Evolutionary conservation across 2,329 filamentous ascomycete genomes (phyloP).

Genomic region (Fusarium vanettenii): DNA sequence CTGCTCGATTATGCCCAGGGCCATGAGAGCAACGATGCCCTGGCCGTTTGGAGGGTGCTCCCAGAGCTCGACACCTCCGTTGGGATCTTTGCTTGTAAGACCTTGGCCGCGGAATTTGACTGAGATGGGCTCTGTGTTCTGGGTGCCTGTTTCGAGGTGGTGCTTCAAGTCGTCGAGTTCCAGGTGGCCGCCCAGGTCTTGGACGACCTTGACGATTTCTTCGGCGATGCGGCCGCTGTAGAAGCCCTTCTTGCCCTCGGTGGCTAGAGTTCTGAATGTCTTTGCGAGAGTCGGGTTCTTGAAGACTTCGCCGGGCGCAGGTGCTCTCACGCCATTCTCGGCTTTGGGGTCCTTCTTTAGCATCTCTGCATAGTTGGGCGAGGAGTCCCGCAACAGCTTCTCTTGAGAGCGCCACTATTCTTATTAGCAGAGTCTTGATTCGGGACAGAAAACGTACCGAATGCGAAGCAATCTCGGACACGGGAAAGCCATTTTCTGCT

Average conservation of each 20-base stretch:
- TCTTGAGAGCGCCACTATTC: slow-evolving; percentile 80
- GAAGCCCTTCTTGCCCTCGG: slow-evolving; percentile 89
- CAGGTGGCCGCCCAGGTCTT: slow-evolving; percentile 80
- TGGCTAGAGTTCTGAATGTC: slow-evolving; percentile 83
- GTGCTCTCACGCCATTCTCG: slow-evolving; percentile 77
- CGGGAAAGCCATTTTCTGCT: slow-evolving; percentile 89
- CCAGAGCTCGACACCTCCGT: slow-evolving; percentile 82
- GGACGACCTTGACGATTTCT: slow-evolving; percentile 81
- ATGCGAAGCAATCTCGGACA: slow-evolving; percentile 80
- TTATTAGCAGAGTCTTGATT: background rate
- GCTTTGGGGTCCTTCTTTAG: slow-evolving; percentile 80
- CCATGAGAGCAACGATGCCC: slow-evolving; percentile 94
- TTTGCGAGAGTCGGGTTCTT: slow-evolving; percentile 83
- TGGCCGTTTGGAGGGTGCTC: slow-evolving; percentile 98
- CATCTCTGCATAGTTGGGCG: slow-evolving; percentile 89
- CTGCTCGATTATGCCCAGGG: slow-evolving; percentile 89
- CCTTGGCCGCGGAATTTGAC: slow-evolving; percentile 79
- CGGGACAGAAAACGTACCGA: slow-evolving; percentile 64
- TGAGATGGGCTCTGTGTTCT: slow-evolving; percentile 87
- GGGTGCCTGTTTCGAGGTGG: slow-evolving; percentile 75
- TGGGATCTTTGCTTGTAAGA: slow-evolving; percentile 40
- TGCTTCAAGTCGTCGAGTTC: slow-evolving; percentile 83
- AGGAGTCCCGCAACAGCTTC: slow-evolving; percentile 73
- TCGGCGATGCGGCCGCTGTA: slow-evolving; percentile 88
- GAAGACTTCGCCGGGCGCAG: slow-evolving; percentile 86